A percentile compares a stretch with the other conserved stretches of the same genome.
Evolutionary conservation across 352 stramenopile species (phyloP).

Genomic region (Globisporangium camurandrum): DNA sequence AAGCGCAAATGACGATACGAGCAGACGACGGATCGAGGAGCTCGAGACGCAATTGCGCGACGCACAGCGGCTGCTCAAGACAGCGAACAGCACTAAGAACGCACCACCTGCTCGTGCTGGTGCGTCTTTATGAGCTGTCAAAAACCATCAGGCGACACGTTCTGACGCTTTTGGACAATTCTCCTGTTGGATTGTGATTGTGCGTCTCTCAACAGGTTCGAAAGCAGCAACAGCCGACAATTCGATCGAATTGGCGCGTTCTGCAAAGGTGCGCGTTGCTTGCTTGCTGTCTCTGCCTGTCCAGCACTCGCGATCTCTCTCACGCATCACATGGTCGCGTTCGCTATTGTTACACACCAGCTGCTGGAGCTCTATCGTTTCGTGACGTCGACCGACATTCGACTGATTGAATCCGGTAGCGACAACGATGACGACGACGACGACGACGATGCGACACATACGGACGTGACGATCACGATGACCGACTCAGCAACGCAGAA

Average conservation of each 20-base stretch:
- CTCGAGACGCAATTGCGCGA: conserved; percentile 46
- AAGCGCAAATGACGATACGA: conserved; percentile 20
- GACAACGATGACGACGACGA: conserved; percentile 53
- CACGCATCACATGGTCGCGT: too few relatives aligned
- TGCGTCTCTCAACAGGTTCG: conserved; percentile 12
- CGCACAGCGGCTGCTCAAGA: conserved; percentile 33
- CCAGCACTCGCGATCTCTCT: background rate
- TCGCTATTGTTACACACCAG: too few relatives aligned
- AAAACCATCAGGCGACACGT: background rate
- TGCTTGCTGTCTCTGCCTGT: background rate
- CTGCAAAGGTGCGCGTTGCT: conserved; percentile 49
- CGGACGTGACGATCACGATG: conserved; percentile 57
- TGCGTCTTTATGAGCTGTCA: conserved; percentile 27
- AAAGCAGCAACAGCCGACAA: conserved; percentile 38
- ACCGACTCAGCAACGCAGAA: conserved; percentile 60
- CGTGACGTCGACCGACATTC: conserved; percentile 71
- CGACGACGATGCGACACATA: conserved; percentile 41
- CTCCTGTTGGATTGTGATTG: background rate
- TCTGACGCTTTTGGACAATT: background rate
- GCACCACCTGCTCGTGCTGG: background rate
- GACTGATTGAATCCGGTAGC: conserved; percentile 49
- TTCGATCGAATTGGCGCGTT: conserved; percentile 48
- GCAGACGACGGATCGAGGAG: conserved; percentile 38
- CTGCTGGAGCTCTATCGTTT: conserved; percentile 72
- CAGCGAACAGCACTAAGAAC: conserved; percentile 20